Evolutionary conservation across 768 basidiomycete species (phyloP), one percentile per base, ranked within the genome.

Genomic region (Russula foetens): DNA sequence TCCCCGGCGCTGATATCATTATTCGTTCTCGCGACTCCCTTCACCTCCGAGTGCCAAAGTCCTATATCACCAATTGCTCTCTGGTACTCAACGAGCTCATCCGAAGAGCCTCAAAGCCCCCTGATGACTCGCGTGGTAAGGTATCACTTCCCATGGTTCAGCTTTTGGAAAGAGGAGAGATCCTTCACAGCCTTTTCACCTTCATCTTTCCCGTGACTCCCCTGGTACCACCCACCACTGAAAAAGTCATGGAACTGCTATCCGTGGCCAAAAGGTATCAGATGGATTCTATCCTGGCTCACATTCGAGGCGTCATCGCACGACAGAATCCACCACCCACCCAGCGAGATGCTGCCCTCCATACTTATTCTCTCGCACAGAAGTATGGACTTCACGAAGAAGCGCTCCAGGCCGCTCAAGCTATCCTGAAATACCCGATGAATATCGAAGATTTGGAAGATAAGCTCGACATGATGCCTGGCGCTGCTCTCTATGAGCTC

Each of bases 111-210:
- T 33, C 28, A n/a, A 11, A 28, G 5, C 3, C 45, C 21, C 19
- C 38, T 28, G 23, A 11, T 11, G n/a, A 12, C 2, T 1, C 9
- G 7, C 12, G 21, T 19, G n/a, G 4, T 6, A 47, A 43, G 24
- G n/a, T 4, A 39, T 41, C 46, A 1, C 46, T 48, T 14, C 28
- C 59, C 5, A 21, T 45, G 0, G 12, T 62, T 26, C 21, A 52
- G 4, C 29, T 62, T 4, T 38, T 19, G 2, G 49, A 62, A 39
- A 57, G 14, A 12, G 38, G 44, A 5, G 12, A 6, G 4, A 57
- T 44, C 35, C 50, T 57, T 26, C 21, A 38, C 29, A 31, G 3
- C 28, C 60, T 62, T 26, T 38, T 62, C 49, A 62, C 60, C 6
- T 57, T 62, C 19, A 41, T 57, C 8, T 47, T 62, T 21, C 56